These are phyloP conservation scores for Roridomyces roridus DNA, from an alignment of 768 basidiomycete genomes.

Conservation along the genomic window DNA sequence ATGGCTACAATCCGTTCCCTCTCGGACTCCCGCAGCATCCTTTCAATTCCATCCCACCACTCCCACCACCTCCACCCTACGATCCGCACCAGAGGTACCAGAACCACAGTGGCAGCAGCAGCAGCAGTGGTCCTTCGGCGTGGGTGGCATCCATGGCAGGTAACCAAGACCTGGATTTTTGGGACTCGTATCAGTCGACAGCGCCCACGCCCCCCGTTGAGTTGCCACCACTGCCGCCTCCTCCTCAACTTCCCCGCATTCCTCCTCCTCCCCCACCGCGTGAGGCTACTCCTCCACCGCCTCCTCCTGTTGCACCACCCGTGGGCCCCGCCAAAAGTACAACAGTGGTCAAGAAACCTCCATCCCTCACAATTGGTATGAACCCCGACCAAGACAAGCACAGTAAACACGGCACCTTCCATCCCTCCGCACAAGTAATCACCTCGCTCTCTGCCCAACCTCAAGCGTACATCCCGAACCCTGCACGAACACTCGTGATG, in stretches of 20 bases:
- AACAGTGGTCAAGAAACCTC: slow-evolving; percentile 7
- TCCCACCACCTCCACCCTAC: background rate
- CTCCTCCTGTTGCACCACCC: slow-evolving; percentile 20
- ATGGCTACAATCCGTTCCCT: slow-evolving; percentile 15
- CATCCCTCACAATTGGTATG: slow-evolving; percentile 47
- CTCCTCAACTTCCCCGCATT: slow-evolving; percentile 3
- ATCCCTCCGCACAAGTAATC: slow-evolving; percentile 29
- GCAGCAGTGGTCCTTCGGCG: slow-evolving; percentile 11
- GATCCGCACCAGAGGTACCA: slow-evolving; percentile 24
- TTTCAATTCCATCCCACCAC: background rate
- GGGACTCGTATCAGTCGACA: slow-evolving; percentile 15
- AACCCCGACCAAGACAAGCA: slow-evolving; percentile 49
- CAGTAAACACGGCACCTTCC: slow-evolving; percentile 55
- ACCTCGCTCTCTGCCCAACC: slow-evolving; percentile 14
- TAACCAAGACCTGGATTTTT: slow-evolving; percentile 5
- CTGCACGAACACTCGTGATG: slow-evolving; percentile 59
- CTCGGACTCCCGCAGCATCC: background rate
- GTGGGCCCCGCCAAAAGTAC: background rate
- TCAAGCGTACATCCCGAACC: slow-evolving; percentile 48
- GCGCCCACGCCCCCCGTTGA: slow-evolving; percentile 9
- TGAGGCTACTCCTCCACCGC: slow-evolving; percentile 22
- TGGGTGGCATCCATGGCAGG: slow-evolving; percentile 34
- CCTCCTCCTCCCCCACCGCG: slow-evolving; percentile 22
- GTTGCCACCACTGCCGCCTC: slow-evolving; percentile 9
- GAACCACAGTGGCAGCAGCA: too few species aligned